These are phyloP conservation scores for Boletus reticulatus DNA, from an alignment of 768 basidiomycete genomes.

Conservation along the genomic window DNA sequence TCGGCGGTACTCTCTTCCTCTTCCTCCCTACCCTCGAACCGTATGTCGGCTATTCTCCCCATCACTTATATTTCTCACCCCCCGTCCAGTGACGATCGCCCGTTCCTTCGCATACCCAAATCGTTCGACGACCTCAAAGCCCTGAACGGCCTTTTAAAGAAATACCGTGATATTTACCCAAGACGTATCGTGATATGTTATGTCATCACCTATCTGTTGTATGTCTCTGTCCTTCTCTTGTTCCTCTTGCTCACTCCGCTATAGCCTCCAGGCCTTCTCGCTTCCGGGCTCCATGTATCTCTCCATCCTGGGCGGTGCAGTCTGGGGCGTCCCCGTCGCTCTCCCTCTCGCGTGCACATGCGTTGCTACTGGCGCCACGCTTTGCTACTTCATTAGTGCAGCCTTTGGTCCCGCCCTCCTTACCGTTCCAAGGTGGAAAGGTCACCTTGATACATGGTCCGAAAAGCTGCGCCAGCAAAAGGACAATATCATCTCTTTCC, in stretches of 20 bases:
- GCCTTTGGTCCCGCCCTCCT: conserved; percentile 91
- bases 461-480: conserved; percentile 74
- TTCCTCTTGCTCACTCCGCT: conserved; percentile 5
- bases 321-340: conserved; percentile 87
- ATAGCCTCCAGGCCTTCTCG: conserved; percentile 92
- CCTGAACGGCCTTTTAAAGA: conserved; percentile 83
- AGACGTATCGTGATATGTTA: conserved; percentile 85
- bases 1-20: conserved; percentile 78
- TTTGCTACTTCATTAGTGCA: conserved; percentile 91
- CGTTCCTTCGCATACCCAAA: conserved; percentile 77
- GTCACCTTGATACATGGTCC: conserved; percentile 78
- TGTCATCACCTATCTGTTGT: conserved; percentile 91
- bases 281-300: conserved; percentile 98
- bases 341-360: conserved; percentile 90
- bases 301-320: conserved; percentile 92
- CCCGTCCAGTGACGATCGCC: conserved; percentile 65
- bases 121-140: conserved; percentile 85
- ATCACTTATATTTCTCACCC: conserved; percentile 5
- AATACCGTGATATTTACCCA: conserved; percentile 88
- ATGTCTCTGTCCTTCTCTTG: conserved; percentile 33
- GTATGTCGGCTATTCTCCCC: conserved; percentile 43
- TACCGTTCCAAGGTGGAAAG: conserved; percentile 81
- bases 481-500: conserved; percentile 85
- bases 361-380: conserved; percentile 85
- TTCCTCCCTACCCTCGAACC: conserved; percentile 77